Evolutionary conservation across 768 basidiomycete genomes (phyloP).

Genomic region (Mycena albidolilacea): DNA sequence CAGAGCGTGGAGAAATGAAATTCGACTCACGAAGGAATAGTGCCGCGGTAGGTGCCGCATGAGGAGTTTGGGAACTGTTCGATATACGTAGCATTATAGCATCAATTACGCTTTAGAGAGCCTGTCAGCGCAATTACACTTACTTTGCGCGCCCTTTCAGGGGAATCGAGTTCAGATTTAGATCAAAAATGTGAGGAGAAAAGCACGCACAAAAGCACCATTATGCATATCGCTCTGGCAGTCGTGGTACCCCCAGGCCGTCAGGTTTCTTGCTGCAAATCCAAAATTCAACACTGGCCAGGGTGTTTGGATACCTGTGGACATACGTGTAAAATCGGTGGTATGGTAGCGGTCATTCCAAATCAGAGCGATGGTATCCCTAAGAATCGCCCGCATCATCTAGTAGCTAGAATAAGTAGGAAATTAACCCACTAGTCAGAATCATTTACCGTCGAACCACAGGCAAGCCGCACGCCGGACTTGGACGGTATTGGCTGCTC

Average conservation of each 20-base stretch:
- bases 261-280: constrained; percentile 55
- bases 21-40: constrained; percentile 51
- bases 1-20: not conserved
- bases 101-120: not conserved
- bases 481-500: constrained; percentile 67
- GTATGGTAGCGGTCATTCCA: constrained; percentile 70
- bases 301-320: not conserved
- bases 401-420: constrained; percentile 21
- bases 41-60: constrained; percentile 58
- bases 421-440: not conserved
- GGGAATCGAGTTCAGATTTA: not conserved
- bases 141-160: constrained; percentile 50
- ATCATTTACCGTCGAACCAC: constrained; percentile 64
- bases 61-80: constrained; percentile 57
- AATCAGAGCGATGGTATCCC: constrained; percentile 66
- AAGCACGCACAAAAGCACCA: constrained; percentile 44
- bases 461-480: constrained; percentile 69
- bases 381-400: constrained; percentile 65
- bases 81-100: not conserved
- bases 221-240: constrained; percentile 59
- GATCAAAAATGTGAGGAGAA: not conserved
- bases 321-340: constrained; percentile 64
- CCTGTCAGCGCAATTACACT: constrained; percentile 16
- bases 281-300: not conserved
- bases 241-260: constrained; percentile 68